Conservation (phyloP, 805 yeast species). For the Scheffersomyces spartinae region DNA sequence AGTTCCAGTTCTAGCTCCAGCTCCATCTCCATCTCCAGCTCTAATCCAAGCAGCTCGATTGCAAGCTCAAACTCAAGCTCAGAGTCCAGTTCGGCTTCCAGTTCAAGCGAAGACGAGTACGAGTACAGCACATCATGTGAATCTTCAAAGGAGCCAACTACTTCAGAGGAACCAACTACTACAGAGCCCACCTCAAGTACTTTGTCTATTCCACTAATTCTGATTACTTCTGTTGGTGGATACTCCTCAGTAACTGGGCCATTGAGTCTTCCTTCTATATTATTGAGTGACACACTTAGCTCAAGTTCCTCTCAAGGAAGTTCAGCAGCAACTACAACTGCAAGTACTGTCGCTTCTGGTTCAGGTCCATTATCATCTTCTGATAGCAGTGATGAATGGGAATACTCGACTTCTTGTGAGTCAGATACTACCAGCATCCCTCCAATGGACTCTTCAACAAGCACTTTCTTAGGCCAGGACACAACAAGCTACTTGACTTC, state of each 20-base stretch:
- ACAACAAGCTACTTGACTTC: too few species aligned
- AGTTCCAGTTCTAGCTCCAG: constrained; percentile 1
- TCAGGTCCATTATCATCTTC: background rate
- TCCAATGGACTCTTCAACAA: too few species aligned
- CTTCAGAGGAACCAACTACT: background rate
- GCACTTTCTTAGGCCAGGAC: too few species aligned
- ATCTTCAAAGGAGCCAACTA: constrained; percentile 3
- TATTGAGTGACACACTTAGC: constrained; percentile 1
- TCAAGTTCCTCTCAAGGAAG: constrained; percentile 1
- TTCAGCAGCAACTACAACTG: constrained; percentile 2
- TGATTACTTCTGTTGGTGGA: background rate
- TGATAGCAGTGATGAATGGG: background rate
- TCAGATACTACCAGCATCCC: too few species aligned
- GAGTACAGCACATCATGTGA: constrained; percentile 4
- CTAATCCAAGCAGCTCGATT: constrained; percentile 1
- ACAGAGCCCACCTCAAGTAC: background rate
- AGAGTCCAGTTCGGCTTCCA: constrained; percentile 3
- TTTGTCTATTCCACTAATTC: too few species aligned
- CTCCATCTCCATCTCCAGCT: constrained; percentile 2
- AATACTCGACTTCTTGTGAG: too few species aligned
- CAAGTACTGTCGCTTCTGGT: background rate
- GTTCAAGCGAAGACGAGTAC: constrained; percentile 6
- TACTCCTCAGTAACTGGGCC: background rate
- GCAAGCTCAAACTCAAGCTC: constrained; percentile 1
- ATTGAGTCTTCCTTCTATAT: background rate